Conservation (phyloP, 192 early-diverging fungal genomes). For the Funneliformis geosporum region DNA sequence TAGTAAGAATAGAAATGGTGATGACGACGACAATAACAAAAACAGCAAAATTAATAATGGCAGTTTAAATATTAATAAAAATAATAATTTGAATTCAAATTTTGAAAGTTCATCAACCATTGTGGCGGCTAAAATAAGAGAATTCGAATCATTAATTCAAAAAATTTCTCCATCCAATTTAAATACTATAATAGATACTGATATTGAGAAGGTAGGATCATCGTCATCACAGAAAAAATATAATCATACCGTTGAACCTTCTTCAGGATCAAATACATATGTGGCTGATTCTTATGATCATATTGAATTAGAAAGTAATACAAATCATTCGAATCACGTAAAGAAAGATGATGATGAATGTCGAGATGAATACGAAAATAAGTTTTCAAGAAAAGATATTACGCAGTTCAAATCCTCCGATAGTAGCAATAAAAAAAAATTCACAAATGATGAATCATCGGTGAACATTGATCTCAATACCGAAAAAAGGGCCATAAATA, state of each 20-base stretch:
- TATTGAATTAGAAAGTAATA: constrained; percentile 2
- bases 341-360: too few species aligned
- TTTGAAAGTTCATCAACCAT: background rate
- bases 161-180: background rate
- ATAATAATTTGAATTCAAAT: background rate
- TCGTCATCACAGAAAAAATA: background rate
- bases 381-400: background rate
- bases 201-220: background rate
- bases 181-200: background rate
- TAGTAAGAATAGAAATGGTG: too few species aligned
- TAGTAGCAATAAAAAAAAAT: background rate
- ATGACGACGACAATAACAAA: too few species aligned
- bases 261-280: constrained; percentile 21
- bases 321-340: background rate
- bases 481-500: background rate
- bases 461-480: background rate
- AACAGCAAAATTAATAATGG: too few species aligned
- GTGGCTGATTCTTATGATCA: constrained; percentile 23
- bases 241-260: constrained; percentile 14
- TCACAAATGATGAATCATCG: background rate
- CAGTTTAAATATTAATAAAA: background rate
- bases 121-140: constrained; percentile 12
- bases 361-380: background rate
- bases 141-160: constrained; percentile 9
- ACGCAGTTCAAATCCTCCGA: background rate